A percentile compares a stretch with the other conserved stretches of the same genome.
Conservation (phyloP, 2,329 filamentous ascomycete species). For the Torrubiellomyces zombiae region DNA sequence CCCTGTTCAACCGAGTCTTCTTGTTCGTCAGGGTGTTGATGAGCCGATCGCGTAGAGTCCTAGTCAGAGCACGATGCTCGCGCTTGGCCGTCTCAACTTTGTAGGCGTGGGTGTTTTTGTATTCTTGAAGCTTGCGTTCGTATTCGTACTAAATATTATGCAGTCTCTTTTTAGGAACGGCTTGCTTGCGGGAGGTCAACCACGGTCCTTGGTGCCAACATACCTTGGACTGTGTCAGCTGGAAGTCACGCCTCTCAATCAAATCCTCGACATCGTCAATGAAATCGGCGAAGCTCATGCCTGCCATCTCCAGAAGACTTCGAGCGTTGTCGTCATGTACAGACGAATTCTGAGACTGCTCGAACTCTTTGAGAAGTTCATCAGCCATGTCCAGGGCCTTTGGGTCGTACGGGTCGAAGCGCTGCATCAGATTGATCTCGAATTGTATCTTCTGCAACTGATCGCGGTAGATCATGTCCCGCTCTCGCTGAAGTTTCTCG, state of each 20-base stretch:
- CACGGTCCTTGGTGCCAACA: constrained; percentile 11
- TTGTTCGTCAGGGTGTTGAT: constrained; percentile 49
- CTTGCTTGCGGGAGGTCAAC: constrained; percentile 4
- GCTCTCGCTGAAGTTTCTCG: constrained; percentile 61
- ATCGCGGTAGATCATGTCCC: constrained; percentile 71
- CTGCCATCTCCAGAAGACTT: constrained; percentile 56
- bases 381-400: constrained; percentile 57
- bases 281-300: constrained; percentile 72
- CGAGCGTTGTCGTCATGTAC: constrained; percentile 26
- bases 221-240: constrained; percentile 70
- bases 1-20: constrained; percentile 45
- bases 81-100: constrained; percentile 44
- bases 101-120: constrained; percentile 42
- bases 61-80: constrained; percentile 41
- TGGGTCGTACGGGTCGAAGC: constrained; percentile 64
- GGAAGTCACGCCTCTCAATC: constrained; percentile 72
- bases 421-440: constrained; percentile 72
- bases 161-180: no score
- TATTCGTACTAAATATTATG: constrained; percentile 38
- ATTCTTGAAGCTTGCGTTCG: constrained; percentile 42
- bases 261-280: constrained; percentile 74
- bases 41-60: constrained; percentile 47
- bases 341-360: constrained; percentile 24
- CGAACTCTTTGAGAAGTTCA: constrained; percentile 40
- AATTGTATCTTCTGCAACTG: constrained; percentile 85